Conservation (phyloP, 2,329 filamentous ascomycete genomes). For the Aspergillus carbonarius region DNA sequence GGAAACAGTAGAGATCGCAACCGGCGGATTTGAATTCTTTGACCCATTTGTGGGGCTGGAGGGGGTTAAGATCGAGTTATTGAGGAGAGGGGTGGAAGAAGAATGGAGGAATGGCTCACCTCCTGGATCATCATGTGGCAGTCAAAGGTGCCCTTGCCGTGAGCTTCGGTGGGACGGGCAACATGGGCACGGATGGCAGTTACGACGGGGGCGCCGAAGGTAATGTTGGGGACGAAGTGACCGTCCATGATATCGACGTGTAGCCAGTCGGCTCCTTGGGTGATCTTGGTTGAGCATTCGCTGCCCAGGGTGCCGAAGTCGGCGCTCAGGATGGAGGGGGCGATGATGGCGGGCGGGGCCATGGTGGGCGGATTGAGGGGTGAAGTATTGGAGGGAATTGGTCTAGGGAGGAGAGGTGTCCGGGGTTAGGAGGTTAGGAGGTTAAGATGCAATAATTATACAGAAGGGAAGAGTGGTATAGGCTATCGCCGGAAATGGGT, state of each 20-base stretch:
- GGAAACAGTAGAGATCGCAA: constrained; percentile 99
- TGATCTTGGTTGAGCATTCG: constrained; percentile 83
- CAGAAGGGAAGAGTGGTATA: not conserved
- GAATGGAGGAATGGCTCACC: constrained; percentile 51
- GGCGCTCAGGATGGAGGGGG: constrained; percentile 95
- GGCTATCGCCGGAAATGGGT: not conserved
- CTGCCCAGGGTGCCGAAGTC: constrained; percentile 88
- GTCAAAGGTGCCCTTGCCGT: constrained; percentile 90
- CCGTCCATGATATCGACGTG: constrained; percentile 99
- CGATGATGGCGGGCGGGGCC: constrained; percentile 90
- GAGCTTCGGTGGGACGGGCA: constrained; percentile 65
- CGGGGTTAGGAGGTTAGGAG: not conserved
- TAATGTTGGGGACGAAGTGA: constrained; percentile 98
- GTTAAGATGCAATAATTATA: constrained; percentile 1
- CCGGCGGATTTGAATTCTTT: constrained; percentile 90
- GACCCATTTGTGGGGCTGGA: constrained; percentile 94
- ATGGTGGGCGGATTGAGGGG: constrained; percentile 51
- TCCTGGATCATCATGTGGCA: constrained; percentile 99
- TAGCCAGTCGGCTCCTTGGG: constrained; percentile 84
- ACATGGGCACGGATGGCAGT: constrained; percentile 90
- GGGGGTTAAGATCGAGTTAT: not conserved
- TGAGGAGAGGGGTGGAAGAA: not conserved
- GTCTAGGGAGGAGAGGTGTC: not conserved
- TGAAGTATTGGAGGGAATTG: not conserved
- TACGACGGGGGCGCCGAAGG: constrained; percentile 91